These are phyloP conservation scores for Hypoxylon sp. DNA, from an alignment of 2,329 filamentous ascomycete species.

Conservation along the genomic window DNA sequence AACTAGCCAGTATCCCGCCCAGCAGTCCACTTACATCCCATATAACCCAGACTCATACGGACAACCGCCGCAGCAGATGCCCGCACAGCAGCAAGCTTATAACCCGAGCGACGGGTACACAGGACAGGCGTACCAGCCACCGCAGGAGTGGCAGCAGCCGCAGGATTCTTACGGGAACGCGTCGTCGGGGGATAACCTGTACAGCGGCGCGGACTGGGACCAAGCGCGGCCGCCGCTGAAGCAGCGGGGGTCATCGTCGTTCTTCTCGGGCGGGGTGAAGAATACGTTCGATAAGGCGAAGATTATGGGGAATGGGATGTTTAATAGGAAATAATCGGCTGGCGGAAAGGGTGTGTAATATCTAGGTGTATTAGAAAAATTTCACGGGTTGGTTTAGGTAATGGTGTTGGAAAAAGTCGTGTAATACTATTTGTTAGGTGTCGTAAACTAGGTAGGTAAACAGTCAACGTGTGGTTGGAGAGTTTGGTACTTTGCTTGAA, in stretches of 20 bases:
- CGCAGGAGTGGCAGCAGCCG: slow-evolving; percentile 30
- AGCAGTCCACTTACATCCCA: slow-evolving; percentile 37
- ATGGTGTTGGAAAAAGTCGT: neutral
- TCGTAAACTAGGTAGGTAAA: too few species aligned
- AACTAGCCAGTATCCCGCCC: slow-evolving; percentile 23
- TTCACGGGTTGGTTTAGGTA: neutral
- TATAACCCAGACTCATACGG: slow-evolving; percentile 42
- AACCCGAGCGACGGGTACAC: slow-evolving; percentile 21
- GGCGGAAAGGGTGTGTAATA: slow-evolving; percentile 1
- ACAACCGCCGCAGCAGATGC: slow-evolving; percentile 24
- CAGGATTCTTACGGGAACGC: slow-evolving; percentile 40
- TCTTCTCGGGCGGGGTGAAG: slow-evolving; percentile 45
- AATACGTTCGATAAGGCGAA: slow-evolving; percentile 48
- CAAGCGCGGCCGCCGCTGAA: slow-evolving; percentile 41
- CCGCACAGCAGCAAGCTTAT: slow-evolving; percentile 36
- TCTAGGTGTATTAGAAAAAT: neutral
- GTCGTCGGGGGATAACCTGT: slow-evolving; percentile 25
- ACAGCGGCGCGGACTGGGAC: slow-evolving; percentile 38
- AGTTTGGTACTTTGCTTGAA: too few species aligned
- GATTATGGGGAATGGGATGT: slow-evolving; percentile 45
- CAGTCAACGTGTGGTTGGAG: too few species aligned
- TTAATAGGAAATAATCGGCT: slow-evolving; percentile 37
- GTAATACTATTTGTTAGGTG: neutral
- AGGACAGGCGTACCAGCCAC: slow-evolving; percentile 29
- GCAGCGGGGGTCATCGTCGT: slow-evolving; percentile 45